Evolutionary conservation across 306 rosid species (phyloP).

Genomic region (Vachellia pachyceras): DNA sequence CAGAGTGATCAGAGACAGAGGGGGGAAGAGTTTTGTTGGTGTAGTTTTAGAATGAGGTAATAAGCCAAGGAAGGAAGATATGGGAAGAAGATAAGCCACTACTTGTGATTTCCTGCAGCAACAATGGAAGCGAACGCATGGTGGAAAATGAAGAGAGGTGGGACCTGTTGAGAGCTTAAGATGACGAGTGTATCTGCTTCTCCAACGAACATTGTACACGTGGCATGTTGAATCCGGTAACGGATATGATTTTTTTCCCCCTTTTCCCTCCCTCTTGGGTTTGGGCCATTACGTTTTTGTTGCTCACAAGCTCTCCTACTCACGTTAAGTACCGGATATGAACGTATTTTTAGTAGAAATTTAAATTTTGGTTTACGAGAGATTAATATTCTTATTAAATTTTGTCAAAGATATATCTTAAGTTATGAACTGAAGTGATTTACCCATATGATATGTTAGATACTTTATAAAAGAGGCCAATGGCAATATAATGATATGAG

Average conservation of each 20-base stretch:
- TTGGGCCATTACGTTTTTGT: background rate
- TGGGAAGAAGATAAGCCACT: constrained; percentile 47
- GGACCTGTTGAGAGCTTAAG: constrained; percentile 39
- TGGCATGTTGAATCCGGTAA: constrained; percentile 58
- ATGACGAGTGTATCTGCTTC: constrained; percentile 68
- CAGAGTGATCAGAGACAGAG: background rate
- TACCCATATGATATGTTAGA: too few species aligned
- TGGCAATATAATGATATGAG: too few species aligned
- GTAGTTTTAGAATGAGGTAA: constrained; percentile 10
- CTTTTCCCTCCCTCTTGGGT: background rate
- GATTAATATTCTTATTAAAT: too few species aligned
- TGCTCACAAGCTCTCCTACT: background rate
- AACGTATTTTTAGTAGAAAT: too few species aligned
- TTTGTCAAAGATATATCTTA: too few species aligned
- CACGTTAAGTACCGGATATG: too few species aligned
- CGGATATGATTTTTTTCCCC: constrained; percentile 49
- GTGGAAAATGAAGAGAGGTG: constrained; percentile 47
- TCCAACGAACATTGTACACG: constrained; percentile 71
- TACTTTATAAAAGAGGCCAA: too few species aligned
- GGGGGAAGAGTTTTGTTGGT: background rate
- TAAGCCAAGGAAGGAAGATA: constrained; percentile 36
- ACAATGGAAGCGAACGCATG: constrained; percentile 45
- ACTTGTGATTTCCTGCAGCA: constrained; percentile 33
- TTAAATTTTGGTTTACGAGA: too few species aligned
- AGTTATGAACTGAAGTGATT: too few species aligned